These are phyloP conservation scores for Leishmania tropica DNA, from an alignment of 208 protist genomes.

Conservation along the genomic window DNA sequence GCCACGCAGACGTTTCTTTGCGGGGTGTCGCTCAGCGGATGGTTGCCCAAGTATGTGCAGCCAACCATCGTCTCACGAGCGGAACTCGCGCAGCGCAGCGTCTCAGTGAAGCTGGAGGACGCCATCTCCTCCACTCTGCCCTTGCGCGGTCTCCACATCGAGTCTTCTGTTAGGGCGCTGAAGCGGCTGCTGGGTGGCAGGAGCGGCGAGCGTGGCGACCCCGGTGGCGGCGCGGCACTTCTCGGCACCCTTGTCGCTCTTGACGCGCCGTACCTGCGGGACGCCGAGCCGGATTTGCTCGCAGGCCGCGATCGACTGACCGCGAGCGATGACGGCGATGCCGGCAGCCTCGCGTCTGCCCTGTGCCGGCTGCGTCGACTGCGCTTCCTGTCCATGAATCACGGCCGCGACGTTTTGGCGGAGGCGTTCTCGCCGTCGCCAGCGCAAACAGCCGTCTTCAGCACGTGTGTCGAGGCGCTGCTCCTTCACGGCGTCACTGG, in stretches of 20 bases:
- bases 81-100: neutral
- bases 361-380: constrained; percentile 5
- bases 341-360: neutral
- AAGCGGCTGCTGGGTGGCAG: constrained; percentile 4
- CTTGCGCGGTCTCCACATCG: constrained; percentile 28
- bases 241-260: constrained; percentile 17
- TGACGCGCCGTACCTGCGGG: constrained; percentile 21
- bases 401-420: constrained; percentile 2
- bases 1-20: constrained; percentile 1
- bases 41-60: constrained; percentile 19
- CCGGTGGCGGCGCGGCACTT: neutral
- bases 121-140: constrained; percentile 21
- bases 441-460: neutral
- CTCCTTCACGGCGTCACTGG: constrained; percentile 11
- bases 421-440: neutral
- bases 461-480: constrained; percentile 12
- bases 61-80: neutral
- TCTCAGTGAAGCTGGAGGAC: constrained; percentile 4
- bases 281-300: neutral
- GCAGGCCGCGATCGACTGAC: constrained; percentile 1
- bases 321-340: neutral
- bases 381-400: constrained; percentile 17
- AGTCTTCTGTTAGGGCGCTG: constrained; percentile 9
- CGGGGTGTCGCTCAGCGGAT: constrained; percentile 29
- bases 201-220: neutral